Conservation (phyloP, 176 grass and related monocot genomes). For the Miscanthus lutarioriparius region DNA sequence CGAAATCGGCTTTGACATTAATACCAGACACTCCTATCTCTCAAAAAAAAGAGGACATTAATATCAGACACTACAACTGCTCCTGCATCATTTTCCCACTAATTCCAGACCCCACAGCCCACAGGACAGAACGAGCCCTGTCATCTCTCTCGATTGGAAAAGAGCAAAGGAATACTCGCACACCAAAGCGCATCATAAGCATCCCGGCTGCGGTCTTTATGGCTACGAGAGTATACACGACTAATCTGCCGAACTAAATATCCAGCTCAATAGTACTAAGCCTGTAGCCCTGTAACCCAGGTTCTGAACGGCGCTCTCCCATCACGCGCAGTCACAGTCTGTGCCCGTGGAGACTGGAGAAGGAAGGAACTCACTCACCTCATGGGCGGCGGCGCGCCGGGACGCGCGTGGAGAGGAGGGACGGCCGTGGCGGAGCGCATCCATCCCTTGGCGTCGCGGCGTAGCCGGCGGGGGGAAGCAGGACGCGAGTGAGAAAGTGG, state of each 20-base stretch:
- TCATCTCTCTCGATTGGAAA: background rate
- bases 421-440: conserved; percentile 44
- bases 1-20: background rate
- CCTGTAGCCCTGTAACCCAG: background rate
- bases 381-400: conserved; percentile 14
- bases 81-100: background rate
- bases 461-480: background rate
- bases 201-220: background rate
- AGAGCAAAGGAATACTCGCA: background rate
- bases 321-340: too few species aligned
- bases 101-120: background rate
- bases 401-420: conserved; percentile 31
- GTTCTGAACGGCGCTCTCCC: background rate
- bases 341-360: background rate
- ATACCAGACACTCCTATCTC: background rate
- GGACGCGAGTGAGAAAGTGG: background rate
- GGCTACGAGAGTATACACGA: background rate
- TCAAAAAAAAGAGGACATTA: too few species aligned
- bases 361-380: conserved; percentile 19
- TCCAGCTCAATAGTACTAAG: background rate
- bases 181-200: background rate
- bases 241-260: background rate
- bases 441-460: conserved; percentile 22
- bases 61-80: background rate
- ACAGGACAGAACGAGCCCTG: background rate